Percentiles rank a stretch among this genome's conserved stretches.
Conservation (phyloP, 441 rosid genomes). For the Isatis lusitanica region DNA sequence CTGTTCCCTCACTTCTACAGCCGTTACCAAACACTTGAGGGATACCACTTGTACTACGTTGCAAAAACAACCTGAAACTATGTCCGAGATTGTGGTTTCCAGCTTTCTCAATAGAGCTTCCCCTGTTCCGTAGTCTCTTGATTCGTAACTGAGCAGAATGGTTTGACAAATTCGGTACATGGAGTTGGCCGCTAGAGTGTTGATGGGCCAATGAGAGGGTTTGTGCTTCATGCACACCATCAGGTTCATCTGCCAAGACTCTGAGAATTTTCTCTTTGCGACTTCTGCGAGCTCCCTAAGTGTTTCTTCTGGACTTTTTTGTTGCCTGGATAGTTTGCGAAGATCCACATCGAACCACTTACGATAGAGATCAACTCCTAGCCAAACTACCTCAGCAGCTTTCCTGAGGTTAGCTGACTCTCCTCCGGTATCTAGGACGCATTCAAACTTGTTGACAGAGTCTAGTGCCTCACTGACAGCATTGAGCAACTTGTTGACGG, state of each 20-base stretch:
- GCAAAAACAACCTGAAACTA: slow-evolving; percentile 69
- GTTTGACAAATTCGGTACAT: slow-evolving; percentile 76
- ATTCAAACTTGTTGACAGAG: slow-evolving; percentile 56
- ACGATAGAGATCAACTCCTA: slow-evolving; percentile 66
- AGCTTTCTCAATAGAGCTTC: slow-evolving; percentile 25
- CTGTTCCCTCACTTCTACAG: slow-evolving; percentile 59
- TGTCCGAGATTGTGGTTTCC: slow-evolving; percentile 31
- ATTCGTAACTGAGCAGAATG: slow-evolving; percentile 44
- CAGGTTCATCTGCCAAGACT: slow-evolving; percentile 42
- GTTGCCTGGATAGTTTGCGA: slow-evolving; percentile 46
- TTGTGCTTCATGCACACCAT: slow-evolving; percentile 46
- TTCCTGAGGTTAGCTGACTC: slow-evolving; percentile 44
- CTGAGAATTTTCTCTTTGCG: slow-evolving; percentile 51
- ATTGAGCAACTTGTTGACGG: slow-evolving; percentile 41
- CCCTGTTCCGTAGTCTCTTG: slow-evolving; percentile 31
- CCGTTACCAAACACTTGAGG: slow-evolving; percentile 52
- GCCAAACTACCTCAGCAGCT: slow-evolving; percentile 64
- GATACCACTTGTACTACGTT: slow-evolving; percentile 53
- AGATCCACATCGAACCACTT: slow-evolving; percentile 80
- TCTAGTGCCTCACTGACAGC: slow-evolving; percentile 61
- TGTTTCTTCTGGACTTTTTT: slow-evolving; percentile 29
- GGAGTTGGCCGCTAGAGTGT: slow-evolving; percentile 73
- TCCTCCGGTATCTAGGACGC: slow-evolving; percentile 36
- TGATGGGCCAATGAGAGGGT: slow-evolving; percentile 70
- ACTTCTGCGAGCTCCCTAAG: slow-evolving; percentile 53